A percentile compares a stretch with the other conserved stretches of the same genome.
These are phyloP conservation scores for Lasiodiplodia citricola DNA, from an alignment of 2,329 filamentous ascomycete species.

Conservation along the genomic window DNA sequence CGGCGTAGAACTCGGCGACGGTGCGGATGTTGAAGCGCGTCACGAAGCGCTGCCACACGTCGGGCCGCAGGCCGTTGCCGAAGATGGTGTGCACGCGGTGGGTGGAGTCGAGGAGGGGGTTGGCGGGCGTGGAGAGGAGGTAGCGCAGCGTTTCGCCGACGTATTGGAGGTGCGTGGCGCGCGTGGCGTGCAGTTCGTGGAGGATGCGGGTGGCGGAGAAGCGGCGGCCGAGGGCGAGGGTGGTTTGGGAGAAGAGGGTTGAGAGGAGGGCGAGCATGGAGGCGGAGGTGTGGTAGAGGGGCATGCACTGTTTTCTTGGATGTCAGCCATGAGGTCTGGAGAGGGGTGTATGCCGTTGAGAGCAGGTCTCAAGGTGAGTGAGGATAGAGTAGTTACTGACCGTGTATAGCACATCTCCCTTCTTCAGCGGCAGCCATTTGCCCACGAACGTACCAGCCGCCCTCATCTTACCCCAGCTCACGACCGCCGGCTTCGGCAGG, in stretches of 20 bases:
- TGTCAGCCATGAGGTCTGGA: background rate
- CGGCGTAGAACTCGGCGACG: conserved; percentile 78
- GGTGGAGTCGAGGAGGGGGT: conserved; percentile 60
- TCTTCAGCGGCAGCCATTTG: conserved; percentile 40
- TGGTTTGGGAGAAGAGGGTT: conserved; percentile 49
- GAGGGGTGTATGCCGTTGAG: background rate
- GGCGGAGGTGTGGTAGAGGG: conserved; percentile 77
- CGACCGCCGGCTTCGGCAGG: conserved; percentile 70
- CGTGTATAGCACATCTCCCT: conserved; percentile 70
- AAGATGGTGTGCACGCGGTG: conserved; percentile 66
- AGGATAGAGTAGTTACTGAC: background rate
- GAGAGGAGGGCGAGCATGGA: conserved; percentile 62
- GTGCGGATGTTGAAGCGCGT: conserved; percentile 67
- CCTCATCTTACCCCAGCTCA: conserved; percentile 44
- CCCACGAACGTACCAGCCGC: conserved; percentile 46
- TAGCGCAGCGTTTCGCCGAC: conserved; percentile 80
- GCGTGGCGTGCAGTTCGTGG: conserved; percentile 70
- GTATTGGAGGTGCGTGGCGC: conserved; percentile 75
- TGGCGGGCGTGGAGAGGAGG: conserved; percentile 69
- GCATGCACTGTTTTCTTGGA: conserved; percentile 63
- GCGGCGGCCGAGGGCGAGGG: conserved; percentile 67
- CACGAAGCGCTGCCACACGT: conserved; percentile 70
- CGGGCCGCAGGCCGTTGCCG: conserved; percentile 71
- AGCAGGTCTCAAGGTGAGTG: too few species aligned
- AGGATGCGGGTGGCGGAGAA: conserved; percentile 76